These are phyloP conservation scores for Penicillium sp. DNA, from an alignment of 2,329 filamentous ascomycete species.

Conservation along the genomic window DNA sequence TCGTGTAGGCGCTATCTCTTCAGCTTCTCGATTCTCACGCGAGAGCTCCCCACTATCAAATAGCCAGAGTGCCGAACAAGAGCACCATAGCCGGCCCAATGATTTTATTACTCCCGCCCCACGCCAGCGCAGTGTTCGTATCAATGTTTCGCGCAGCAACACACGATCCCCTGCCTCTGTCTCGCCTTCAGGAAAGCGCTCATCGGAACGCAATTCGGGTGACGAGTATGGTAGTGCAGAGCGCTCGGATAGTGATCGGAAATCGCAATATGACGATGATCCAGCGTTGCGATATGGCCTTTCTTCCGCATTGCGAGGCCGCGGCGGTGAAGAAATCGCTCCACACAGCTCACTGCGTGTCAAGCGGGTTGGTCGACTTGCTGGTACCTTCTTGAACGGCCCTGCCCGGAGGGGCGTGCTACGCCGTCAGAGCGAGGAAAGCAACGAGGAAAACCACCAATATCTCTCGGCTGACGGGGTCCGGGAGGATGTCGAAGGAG, in stretches of 20 bases:
- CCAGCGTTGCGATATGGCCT: slow-evolving; percentile 33
- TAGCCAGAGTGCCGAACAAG: slow-evolving; percentile 32
- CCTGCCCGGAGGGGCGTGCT: slow-evolving; percentile 72
- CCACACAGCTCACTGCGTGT: slow-evolving; percentile 73
- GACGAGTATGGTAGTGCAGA: slow-evolving; percentile 37
- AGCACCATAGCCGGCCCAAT: slow-evolving; percentile 27
- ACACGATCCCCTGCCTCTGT: slow-evolving; percentile 43
- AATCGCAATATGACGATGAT: slow-evolving; percentile 36
- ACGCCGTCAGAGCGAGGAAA: slow-evolving; percentile 63
- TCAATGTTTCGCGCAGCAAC: slow-evolving; percentile 43
- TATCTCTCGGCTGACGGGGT: slow-evolving; percentile 30
- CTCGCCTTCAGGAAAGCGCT: slow-evolving; percentile 38
- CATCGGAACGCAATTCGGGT: slow-evolving; percentile 29
- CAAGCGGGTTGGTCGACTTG: slow-evolving; percentile 72
- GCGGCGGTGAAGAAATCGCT: slow-evolving; percentile 62
- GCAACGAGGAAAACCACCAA: slow-evolving; percentile 45
- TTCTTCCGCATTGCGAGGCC: slow-evolving; percentile 40
- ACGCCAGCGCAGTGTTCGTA: slow-evolving; percentile 45
- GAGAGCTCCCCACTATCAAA: slow-evolving; percentile 43
- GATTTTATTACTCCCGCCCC: slow-evolving; percentile 51
- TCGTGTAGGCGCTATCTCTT: slow-evolving; percentile 38
- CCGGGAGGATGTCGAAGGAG: slow-evolving; percentile 29
- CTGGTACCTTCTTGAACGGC: slow-evolving; percentile 75
- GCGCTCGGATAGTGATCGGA: slow-evolving; percentile 36
- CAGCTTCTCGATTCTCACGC: slow-evolving; percentile 33